These are phyloP conservation scores for Ceraceosorus guamensis DNA, from an alignment of 1,284 basidiomycete genomes.

Conservation along the genomic window DNA sequence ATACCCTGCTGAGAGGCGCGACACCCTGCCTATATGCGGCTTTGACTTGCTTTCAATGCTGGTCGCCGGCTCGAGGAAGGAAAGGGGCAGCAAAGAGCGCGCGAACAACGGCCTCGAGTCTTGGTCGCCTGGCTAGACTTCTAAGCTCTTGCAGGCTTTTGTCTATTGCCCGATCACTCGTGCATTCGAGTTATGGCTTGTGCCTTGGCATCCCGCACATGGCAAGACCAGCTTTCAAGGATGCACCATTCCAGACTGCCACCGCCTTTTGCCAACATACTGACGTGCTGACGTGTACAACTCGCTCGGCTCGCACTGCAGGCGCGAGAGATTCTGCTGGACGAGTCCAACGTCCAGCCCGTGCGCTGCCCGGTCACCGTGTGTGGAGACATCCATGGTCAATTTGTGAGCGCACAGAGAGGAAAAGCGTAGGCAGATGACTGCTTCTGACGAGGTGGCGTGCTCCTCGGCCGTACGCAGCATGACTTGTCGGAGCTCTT, in stretches of 20 bases:
- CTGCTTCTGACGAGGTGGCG: background rate
- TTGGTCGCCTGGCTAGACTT: too few species aligned
- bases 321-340: slow-evolving; percentile 96
- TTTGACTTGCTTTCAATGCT: too few species aligned
- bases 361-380: slow-evolving; percentile 69
- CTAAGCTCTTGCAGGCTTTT: too few species aligned
- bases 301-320: slow-evolving; percentile 53
- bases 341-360: slow-evolving; percentile 60
- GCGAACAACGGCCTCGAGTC: too few species aligned
- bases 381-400: slow-evolving; percentile 81
- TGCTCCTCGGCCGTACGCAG: slow-evolving; percentile 53
- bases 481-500: slow-evolving; percentile 99
- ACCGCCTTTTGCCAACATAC: too few species aligned
- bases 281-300: too few species aligned
- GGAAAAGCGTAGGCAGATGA: background rate
- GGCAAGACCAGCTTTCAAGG: background rate
- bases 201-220: background rate
- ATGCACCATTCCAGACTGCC: background rate
- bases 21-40: too few species aligned
- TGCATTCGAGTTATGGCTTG: too few species aligned
- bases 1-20: too few species aligned
- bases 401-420: slow-evolving; percentile 88
- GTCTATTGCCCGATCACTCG: too few species aligned
- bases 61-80: too few species aligned
- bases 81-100: too few species aligned